Evolutionary conservation across 2,329 filamentous ascomycete species (phyloP).

Genomic region (Aspergillus felis): DNA sequence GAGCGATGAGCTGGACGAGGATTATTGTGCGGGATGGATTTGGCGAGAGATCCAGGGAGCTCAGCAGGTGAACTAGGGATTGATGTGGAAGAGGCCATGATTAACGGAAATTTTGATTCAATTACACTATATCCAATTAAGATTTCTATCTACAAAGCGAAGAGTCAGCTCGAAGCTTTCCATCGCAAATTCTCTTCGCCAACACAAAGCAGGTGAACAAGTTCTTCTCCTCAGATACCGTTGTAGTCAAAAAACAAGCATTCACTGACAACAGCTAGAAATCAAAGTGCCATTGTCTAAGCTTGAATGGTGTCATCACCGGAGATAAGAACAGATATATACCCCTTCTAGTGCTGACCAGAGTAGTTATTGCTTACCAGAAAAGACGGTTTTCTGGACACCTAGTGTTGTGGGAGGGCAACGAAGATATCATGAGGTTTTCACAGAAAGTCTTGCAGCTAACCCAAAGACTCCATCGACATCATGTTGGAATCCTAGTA

Average conservation of each 20-base stretch:
- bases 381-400: constrained; percentile 14
- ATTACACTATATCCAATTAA: constrained; percentile 16
- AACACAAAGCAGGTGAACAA: constrained; percentile 11
- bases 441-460: constrained; percentile 1
- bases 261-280: constrained; percentile 50
- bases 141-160: constrained; percentile 19
- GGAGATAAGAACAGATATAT: constrained; percentile 27
- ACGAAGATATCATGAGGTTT: constrained; percentile 2
- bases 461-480: constrained; percentile 7
- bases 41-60: constrained; percentile 8
- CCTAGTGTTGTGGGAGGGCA: constrained; percentile 8
- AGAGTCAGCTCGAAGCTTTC: constrained; percentile 22
- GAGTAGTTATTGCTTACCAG: constrained; percentile 20
- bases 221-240: constrained; percentile 77
- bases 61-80: constrained; percentile 13
- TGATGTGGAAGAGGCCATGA: constrained; percentile 25
- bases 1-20: constrained; percentile 22
- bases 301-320: constrained; percentile 46
- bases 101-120: constrained; percentile 20
- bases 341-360: constrained; percentile 5
- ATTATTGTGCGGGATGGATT: constrained; percentile 15
- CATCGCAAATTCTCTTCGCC: constrained; percentile 1
- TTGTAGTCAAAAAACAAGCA: constrained; percentile 77
- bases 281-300: constrained; percentile 49
- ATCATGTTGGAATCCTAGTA: constrained; percentile 12